These are phyloP conservation scores for Rhizophora apiculata DNA, from an alignment of 345 rosid species.

Conservation along the genomic window DNA sequence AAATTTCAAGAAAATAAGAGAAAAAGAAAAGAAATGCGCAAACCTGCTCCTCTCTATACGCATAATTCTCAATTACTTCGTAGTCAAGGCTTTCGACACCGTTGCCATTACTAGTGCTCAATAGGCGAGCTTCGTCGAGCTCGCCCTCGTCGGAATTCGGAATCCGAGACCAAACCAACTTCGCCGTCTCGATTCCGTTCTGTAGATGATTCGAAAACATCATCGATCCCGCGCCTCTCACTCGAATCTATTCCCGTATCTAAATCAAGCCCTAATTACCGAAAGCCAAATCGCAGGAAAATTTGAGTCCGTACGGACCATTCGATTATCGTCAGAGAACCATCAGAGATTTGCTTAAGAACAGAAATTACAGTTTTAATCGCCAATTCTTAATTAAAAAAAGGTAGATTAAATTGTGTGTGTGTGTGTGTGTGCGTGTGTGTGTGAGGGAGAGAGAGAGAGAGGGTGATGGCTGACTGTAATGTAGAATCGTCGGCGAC, in stretches of 20 bases:
- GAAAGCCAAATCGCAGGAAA: conserved; percentile 5
- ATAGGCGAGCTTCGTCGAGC: conserved; percentile 48
- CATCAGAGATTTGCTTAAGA: neutral
- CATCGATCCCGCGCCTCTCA: conserved; percentile 22
- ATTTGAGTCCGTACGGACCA: neutral
- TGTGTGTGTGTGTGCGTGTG: too few relatives aligned
- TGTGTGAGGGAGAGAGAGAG: too few relatives aligned
- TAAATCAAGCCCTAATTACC: conserved; percentile 18
- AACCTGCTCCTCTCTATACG: conserved; percentile 92
- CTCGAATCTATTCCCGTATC: neutral
- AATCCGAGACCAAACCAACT: conserved; percentile 71
- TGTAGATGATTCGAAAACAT: conserved; percentile 87
- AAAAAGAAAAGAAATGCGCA: conserved; percentile 2
- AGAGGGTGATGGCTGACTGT: neutral
- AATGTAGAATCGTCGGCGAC: conserved; percentile 8
- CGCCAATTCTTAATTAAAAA: neutral
- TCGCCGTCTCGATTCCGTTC: conserved; percentile 78
- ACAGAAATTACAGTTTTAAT: too few relatives aligned
- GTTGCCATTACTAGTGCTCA: conserved; percentile 33
- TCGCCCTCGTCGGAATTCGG: conserved; percentile 71
- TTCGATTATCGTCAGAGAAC: neutral
- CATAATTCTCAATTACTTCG: conserved; percentile 88
- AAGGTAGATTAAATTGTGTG: neutral
- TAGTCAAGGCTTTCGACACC: conserved; percentile 86
- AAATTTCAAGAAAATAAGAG: neutral